Conservation (phyloP, 1,139 yeast species). For the Trichomonascaceae sp. region DNA sequence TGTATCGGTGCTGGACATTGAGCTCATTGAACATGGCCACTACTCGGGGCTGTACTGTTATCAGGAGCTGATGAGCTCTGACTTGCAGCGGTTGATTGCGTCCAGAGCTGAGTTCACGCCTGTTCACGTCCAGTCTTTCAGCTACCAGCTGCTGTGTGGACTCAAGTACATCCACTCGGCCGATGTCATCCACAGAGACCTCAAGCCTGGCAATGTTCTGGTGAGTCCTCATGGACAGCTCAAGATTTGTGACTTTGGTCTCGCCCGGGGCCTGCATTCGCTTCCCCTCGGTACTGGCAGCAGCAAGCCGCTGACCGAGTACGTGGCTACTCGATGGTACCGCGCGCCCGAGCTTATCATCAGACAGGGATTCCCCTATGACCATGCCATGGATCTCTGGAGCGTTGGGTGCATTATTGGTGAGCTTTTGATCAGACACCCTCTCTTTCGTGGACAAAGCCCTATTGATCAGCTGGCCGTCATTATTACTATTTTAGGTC, state of each 20-base stretch:
- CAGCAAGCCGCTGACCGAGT: conserved; percentile 45
- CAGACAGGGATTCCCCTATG: conserved; percentile 37
- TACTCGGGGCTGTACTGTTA: conserved; percentile 80
- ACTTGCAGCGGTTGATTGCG: conserved; percentile 64
- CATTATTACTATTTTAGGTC: conserved; percentile 64
- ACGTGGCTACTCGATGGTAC: conserved; percentile 94
- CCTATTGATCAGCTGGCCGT: conserved; percentile 75
- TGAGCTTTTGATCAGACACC: conserved; percentile 70
- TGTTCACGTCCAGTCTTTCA: conserved; percentile 61
- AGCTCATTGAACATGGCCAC: conserved; percentile 49
- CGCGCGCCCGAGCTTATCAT: conserved; percentile 84
- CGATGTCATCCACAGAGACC: conserved; percentile 64
- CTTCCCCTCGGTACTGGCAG: too few species aligned
- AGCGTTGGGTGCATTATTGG: conserved; percentile 89
- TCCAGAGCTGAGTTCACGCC: conserved; percentile 62
- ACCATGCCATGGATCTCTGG: conserved; percentile 62
- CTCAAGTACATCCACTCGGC: conserved; percentile 70
- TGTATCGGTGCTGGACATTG: conserved; percentile 59
- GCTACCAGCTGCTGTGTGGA: conserved; percentile 71
- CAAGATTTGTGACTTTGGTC: conserved; percentile 79
- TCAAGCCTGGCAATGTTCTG: conserved; percentile 74
- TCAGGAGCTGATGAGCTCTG: conserved; percentile 70
- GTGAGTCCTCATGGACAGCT: conserved; percentile 59
- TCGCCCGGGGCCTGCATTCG: conserved; percentile 39
- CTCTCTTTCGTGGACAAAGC: conserved; percentile 74